phyloP scores from a whole-genome alignment of 176 grass and related monocot species.

The Oryza longistaminata region DNA sequence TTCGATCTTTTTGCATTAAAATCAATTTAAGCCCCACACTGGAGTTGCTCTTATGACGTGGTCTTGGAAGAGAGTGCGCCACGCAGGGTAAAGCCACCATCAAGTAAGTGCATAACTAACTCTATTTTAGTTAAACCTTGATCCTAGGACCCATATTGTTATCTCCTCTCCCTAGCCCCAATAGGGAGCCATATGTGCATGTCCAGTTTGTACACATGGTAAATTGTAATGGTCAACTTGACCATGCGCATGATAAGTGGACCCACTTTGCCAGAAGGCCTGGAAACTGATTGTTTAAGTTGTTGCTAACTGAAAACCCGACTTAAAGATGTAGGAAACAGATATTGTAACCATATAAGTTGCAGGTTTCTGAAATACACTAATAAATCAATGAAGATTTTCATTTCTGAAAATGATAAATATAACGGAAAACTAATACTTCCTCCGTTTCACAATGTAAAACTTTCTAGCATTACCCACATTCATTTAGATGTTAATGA shows the following conservation, averaged over 20 bases:
- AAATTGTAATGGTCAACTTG: background rate
- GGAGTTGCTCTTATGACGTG: too few relatives aligned
- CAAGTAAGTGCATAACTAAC: background rate
- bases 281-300: background rate
- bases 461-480: too few relatives aligned
- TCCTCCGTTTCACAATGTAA: too few relatives aligned
- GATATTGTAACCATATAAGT: background rate
- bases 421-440: conserved; percentile 27
- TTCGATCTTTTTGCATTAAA: too few relatives aligned
- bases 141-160: background rate
- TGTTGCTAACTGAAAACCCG: background rate
- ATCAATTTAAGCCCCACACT: too few relatives aligned
- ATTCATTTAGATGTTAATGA: too few relatives aligned
- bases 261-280: background rate
- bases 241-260: too few relatives aligned
- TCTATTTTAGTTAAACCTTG: background rate
- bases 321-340: background rate
- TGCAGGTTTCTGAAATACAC: background rate
- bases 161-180: background rate
- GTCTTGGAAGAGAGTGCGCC: too few relatives aligned
- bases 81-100: too few relatives aligned
- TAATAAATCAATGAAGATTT: background rate
- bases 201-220: background rate
- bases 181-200: background rate
- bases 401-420: background rate